Evolutionary conservation across 495 filamentous ascomycete genomes (phyloP).

Genomic region (Neurospora sp.): DNA sequence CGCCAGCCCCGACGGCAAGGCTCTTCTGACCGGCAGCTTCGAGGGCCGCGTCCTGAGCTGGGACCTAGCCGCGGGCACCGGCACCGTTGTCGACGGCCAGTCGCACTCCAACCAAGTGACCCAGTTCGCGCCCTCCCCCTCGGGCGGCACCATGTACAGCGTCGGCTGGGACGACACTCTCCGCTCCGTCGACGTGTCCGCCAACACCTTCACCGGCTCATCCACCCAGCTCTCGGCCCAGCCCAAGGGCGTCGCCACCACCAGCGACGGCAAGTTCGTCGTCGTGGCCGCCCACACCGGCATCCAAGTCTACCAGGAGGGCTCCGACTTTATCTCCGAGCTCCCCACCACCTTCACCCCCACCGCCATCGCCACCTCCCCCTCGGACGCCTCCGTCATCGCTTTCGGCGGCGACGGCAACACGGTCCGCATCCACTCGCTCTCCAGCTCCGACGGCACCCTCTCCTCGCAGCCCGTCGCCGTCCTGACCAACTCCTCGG

Average conservation of each 20-base stretch:
- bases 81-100: slow-evolving; percentile 62
- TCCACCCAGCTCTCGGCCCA: slow-evolving; percentile 38
- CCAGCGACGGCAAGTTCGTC: slow-evolving; percentile 27
- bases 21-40: slow-evolving; percentile 80
- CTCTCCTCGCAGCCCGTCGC: slow-evolving; percentile 25
- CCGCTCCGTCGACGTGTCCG: slow-evolving; percentile 56
- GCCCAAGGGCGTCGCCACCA: slow-evolving; percentile 40
- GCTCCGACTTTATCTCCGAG: slow-evolving; percentile 39
- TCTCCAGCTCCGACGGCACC: slow-evolving; percentile 35
- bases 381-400: slow-evolving; percentile 38
- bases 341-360: slow-evolving; percentile 44
- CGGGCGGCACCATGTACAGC: slow-evolving; percentile 58
- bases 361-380: slow-evolving; percentile 55
- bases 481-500: slow-evolving; percentile 41
- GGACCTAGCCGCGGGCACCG: slow-evolving; percentile 60
- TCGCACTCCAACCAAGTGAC: slow-evolving; percentile 74
- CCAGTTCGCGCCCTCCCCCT: slow-evolving; percentile 49
- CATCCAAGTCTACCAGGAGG: slow-evolving; percentile 54
- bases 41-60: slow-evolving; percentile 80
- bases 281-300: slow-evolving; percentile 57
- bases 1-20: slow-evolving; percentile 39
- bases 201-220: slow-evolving; percentile 38
- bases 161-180: slow-evolving; percentile 94
- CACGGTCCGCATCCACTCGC: slow-evolving; percentile 58
- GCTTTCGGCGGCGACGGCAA: slow-evolving; percentile 70